Evolutionary conservation across 257 asterid genomes (phyloP), one percentile per base, ranked within the genome.

Genomic region (Primulina tabacum): DNA sequence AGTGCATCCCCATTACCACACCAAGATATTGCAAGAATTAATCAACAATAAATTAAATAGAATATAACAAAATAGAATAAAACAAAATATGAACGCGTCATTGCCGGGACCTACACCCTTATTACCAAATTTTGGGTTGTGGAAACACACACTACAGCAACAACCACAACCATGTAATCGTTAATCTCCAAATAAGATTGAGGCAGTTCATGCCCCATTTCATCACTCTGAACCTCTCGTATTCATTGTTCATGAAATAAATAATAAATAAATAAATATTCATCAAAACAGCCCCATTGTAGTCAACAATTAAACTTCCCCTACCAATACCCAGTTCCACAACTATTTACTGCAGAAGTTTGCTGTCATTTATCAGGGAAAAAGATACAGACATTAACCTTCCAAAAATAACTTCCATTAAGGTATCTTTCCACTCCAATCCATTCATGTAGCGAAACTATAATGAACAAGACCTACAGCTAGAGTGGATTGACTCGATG

Each of bases 121-220:
- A 79, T 75, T 78, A 75, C 76, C 81, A 71, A 78, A 85, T 82
- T 76, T 79, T 71, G 83, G 81, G 80, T 81, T 64, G 80, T 80
- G 85, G 77, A 61, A 79, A 79, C 77, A 85, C 92, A 76, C 80
- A 50, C 18, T 16, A 16, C 85, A 82, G 80, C 82, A 82, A 82
- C 86, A 73, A 82, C 85, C 86, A 74, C 80, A 79, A 80, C 84
- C 79, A 79, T 75, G 76, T 70, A 79, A 73, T 72, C 75, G 68
- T 76, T 76, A 72, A 81, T 68, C 75, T 32, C 77, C 74, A 73
- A 72, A 64, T 74, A 58, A 76, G 83, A 76, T 62, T 69, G 70
- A 73, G 59, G 82, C 77, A 80, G 84, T 74, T 75, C 84, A 85
- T 81, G 85, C 76, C 77, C 79, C 81, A 74, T 75, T 24, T 75